Evolutionary conservation across 2,329 filamentous ascomycete species (phyloP).

Genomic region (Incumbomyces lentus): DNA sequence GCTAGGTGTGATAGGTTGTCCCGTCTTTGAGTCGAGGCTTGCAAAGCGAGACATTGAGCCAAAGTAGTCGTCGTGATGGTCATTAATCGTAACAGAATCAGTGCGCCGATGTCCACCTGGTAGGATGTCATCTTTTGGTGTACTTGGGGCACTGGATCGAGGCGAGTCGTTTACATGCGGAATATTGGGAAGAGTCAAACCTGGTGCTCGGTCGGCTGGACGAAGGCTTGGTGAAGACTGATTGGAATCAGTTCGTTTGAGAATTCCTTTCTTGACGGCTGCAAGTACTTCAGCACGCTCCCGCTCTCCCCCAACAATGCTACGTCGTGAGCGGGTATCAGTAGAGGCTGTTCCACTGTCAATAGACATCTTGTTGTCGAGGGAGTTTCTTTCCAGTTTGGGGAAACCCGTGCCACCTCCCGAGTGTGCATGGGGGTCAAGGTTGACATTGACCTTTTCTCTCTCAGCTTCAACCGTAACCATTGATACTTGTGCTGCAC

Average conservation of each 20-base stretch:
- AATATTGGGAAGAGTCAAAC: slow-evolving; percentile 50
- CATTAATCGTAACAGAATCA: slow-evolving; percentile 67
- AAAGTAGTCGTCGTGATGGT: slow-evolving; percentile 93
- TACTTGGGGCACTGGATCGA: slow-evolving; percentile 75
- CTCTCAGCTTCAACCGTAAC: slow-evolving; percentile 91
- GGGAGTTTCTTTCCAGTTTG: slow-evolving; percentile 69
- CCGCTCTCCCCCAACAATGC: slow-evolving; percentile 79
- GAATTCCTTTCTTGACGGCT: slow-evolving; percentile 85
- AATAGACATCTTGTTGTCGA: slow-evolving; percentile 49
- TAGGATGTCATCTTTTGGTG: slow-evolving; percentile 59
- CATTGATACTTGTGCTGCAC: slow-evolving; percentile 81
- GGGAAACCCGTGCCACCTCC: slow-evolving; percentile 73
- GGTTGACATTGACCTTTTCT: slow-evolving; percentile 68
- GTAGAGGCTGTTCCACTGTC: slow-evolving; percentile 28
- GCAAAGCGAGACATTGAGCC: slow-evolving; percentile 55
- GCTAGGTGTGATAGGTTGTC: slow-evolving; percentile 63
- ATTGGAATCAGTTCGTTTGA: slow-evolving; percentile 66
- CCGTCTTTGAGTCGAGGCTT: slow-evolving; percentile 63
- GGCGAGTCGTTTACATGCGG: slow-evolving; percentile 65
- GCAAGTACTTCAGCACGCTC: slow-evolving; percentile 87
- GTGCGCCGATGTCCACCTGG: slow-evolving; percentile 50
- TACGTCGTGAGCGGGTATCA: slow-evolving; percentile 58
- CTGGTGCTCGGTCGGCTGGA: slow-evolving; percentile 47
- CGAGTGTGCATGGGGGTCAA: slow-evolving; percentile 53
- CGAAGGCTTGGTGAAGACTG: slow-evolving; percentile 59